Evolutionary conservation across 768 basidiomycete genomes (phyloP).

Genomic region (Mycena metata): DNA sequence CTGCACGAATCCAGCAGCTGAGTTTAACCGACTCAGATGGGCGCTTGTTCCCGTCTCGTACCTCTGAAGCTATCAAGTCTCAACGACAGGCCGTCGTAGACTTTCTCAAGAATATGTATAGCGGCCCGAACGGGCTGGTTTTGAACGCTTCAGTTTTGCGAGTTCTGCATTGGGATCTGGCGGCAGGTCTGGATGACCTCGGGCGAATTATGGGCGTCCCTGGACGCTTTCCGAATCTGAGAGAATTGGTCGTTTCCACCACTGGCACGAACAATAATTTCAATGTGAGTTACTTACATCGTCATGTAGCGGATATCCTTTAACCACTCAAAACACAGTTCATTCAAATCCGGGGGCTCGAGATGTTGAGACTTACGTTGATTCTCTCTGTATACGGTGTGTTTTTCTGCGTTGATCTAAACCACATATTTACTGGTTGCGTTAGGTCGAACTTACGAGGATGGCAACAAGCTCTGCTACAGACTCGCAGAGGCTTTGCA

Average conservation of each 20-base stretch:
- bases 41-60: not conserved
- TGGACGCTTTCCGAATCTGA: not conserved
- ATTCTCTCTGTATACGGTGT: not conserved
- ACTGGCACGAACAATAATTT: not conserved
- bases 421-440: too few species aligned
- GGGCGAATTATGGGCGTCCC: not conserved
- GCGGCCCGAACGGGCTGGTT: not conserved
- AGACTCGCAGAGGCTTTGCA: conserved; percentile 21
- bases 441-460: not conserved
- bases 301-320: not conserved
- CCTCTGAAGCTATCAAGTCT: not conserved
- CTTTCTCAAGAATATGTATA: not conserved
- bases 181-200: not conserved
- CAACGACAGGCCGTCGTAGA: not conserved
- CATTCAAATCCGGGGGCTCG: conserved; percentile 13
- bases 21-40: not conserved
- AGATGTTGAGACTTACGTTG: conserved; percentile 1
- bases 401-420: not conserved
- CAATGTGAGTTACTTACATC: not conserved
- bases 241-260: not conserved
- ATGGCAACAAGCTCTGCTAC: not conserved
- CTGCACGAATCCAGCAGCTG: not conserved
- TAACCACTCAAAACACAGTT: conserved; percentile 2
- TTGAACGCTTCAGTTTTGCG: not conserved
- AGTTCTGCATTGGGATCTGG: not conserved